Conservation (phyloP, 1,139 yeast genomes). For the Meyerozyma carpophila region DNA sequence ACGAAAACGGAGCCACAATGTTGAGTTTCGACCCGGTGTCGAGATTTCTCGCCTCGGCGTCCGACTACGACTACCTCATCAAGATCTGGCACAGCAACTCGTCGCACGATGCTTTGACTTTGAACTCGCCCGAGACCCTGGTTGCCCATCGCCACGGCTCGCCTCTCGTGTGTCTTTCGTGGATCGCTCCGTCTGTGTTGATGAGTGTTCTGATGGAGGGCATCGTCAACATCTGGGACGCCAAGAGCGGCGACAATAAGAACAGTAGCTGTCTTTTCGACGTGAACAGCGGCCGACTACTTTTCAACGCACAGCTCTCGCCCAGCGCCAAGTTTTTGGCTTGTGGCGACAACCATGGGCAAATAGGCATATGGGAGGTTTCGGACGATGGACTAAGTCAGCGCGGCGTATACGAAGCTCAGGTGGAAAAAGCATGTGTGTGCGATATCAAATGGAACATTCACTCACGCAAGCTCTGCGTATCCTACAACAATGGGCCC, state of each 20-base stretch:
- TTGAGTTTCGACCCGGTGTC: conserved; percentile 48
- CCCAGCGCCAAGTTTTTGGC: conserved; percentile 47
- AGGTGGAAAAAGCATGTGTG: conserved; percentile 9
- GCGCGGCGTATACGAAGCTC: neutral
- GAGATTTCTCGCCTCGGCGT: conserved; percentile 61
- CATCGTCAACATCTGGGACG: conserved; percentile 63
- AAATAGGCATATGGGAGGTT: conserved; percentile 50
- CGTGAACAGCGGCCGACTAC: conserved; percentile 43
- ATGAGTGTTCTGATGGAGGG: conserved; percentile 62
- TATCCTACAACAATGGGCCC: conserved; percentile 37
- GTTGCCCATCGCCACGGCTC: conserved; percentile 38
- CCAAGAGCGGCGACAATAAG: conserved; percentile 30
- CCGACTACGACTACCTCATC: conserved; percentile 63
- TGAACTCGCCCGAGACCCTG: conserved; percentile 15
- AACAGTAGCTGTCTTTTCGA: conserved; percentile 23
- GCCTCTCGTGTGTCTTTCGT: conserved; percentile 49
- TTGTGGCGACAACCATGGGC: conserved; percentile 60
- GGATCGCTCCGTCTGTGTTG: conserved; percentile 34
- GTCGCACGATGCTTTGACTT: conserved; percentile 35
- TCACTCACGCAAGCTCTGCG: conserved; percentile 27
- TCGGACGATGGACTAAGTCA: conserved; percentile 3
- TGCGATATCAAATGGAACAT: conserved; percentile 43
- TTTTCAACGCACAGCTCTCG: conserved; percentile 49
- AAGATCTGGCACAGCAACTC: conserved; percentile 71
- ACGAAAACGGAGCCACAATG: conserved; percentile 54